phyloP scores from a whole-genome alignment of 192 early-diverging fungal species.

The Rhizoclosmatium sp. region DNA sequence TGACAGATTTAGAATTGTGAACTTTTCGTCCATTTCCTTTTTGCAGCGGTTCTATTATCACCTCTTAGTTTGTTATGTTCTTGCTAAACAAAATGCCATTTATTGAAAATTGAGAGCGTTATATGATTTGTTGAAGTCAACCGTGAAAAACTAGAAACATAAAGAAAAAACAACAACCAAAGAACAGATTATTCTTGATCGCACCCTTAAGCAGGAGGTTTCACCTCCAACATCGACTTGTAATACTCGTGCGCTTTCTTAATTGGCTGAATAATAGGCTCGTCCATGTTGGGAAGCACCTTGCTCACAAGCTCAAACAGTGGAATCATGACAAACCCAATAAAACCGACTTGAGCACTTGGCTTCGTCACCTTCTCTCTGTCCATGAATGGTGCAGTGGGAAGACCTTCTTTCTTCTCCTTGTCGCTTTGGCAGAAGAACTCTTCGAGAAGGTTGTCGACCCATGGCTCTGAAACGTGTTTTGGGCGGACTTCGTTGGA shows the following conservation, averaged over 20 bases:
- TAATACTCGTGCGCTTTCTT: slow-evolving; percentile 54
- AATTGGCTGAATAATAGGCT: slow-evolving; percentile 52
- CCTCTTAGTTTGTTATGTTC: too few relatives aligned
- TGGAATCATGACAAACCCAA: slow-evolving; percentile 63
- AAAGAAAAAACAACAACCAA: background rate
- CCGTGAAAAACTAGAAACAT: background rate
- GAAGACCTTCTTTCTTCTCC: slow-evolving; percentile 59
- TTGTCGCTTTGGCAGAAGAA: slow-evolving; percentile 60
- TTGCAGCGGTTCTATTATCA: too few relatives aligned
- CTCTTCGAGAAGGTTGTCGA: slow-evolving; percentile 60
- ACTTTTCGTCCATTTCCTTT: too few relatives aligned
- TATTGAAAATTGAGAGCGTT: too few relatives aligned
- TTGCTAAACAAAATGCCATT: too few relatives aligned
- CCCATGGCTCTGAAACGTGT: slow-evolving; percentile 59
- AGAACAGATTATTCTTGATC: background rate
- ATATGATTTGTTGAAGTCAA: too few relatives aligned
- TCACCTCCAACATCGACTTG: slow-evolving; percentile 50
- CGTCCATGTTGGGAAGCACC: slow-evolving; percentile 55
- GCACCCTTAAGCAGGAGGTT: slow-evolving; percentile 5
- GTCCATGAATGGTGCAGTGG: slow-evolving; percentile 61
- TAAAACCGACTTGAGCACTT: slow-evolving; percentile 56
- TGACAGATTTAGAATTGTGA: too few relatives aligned
- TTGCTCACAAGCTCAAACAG: slow-evolving; percentile 56
- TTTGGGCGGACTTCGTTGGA: slow-evolving; percentile 66
- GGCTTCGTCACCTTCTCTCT: slow-evolving; percentile 64